Evolutionary conservation across 257 asterid species (phyloP), one percentile per base, ranked within the genome.

Genomic region (Solanum verrucosum): DNA sequence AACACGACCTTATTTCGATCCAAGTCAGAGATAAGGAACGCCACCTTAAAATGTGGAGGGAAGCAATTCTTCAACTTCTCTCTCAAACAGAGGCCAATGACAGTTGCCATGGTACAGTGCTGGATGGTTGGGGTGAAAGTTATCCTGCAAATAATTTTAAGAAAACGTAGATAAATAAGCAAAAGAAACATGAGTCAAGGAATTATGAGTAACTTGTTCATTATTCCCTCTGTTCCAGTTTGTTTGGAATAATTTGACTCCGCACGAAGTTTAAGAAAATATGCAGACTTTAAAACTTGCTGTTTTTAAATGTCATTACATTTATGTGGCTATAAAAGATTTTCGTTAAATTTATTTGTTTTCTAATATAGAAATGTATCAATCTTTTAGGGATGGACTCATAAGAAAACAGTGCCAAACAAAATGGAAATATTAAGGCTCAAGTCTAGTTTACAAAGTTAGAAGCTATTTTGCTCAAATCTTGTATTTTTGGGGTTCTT

Each of bases 91-190:
- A 95, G 88, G 81, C 99, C 99, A 85, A 96, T 95, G 4, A 95
- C 98, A 2, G 95, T 93, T 4, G 99, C 98, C 99, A 96, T 94
- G 92, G 92, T 96, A 95, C 99, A 95, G 87, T 96, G 98, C 90
- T 94, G 98, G 86, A 96, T 95, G n/a, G 99, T 96, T 9, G 99
- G 98, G 6, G 95, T 96, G 94, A 96, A 96, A 74, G 96, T 95
- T 70, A 96, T 92, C 98, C 99, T 96, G n/a, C 83, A 87, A 71
- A 86, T 31, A 46, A 78, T 34, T 33, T 75, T 77, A 3, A 46
- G 14, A 71, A 59, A 9, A 29, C 86, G 9, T 88, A n/a, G 84
- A 46, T 81, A 46, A 81, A 46, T 46, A 46, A 9, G 37, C 16
- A 46, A 81, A 16, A 81, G 25, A 7, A 15, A 78, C 25, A 44